Evolutionary conservation across 805 yeast genomes (phyloP).

Genomic region (Cyberlindnera xylosilytica): DNA sequence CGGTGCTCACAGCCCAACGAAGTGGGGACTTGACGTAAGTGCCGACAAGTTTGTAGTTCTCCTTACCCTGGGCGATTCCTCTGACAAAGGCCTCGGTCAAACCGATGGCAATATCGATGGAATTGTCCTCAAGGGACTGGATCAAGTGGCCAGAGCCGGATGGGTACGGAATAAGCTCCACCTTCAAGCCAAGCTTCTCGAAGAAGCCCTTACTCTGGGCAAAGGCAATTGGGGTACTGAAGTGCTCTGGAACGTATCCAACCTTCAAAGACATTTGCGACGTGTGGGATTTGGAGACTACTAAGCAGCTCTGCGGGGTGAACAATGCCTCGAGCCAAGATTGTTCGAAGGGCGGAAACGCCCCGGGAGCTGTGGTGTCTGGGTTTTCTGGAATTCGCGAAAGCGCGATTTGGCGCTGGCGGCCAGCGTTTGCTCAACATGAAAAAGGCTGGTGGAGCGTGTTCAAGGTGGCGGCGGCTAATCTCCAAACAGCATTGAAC

Average conservation of each 20-base stretch:
- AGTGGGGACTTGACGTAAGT: constrained; percentile 85
- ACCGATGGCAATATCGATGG: constrained; percentile 81
- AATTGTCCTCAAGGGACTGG: constrained; percentile 58
- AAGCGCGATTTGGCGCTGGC: too few species aligned
- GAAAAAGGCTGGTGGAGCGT: too few species aligned
- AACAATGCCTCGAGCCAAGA: too few species aligned
- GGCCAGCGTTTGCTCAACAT: too few species aligned
- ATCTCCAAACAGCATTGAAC: too few species aligned
- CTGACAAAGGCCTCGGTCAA: constrained; percentile 89
- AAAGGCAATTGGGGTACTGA: constrained; percentile 79
- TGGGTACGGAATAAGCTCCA: constrained; percentile 66
- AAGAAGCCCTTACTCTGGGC: constrained; percentile 62
- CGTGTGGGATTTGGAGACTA: too few species aligned
- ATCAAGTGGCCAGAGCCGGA: constrained; percentile 90
- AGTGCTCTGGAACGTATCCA: constrained; percentile 91
- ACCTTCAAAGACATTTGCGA: constrained; percentile 41
- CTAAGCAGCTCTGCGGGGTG: background rate
- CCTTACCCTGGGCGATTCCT: constrained; percentile 57
- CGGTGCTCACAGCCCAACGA: constrained; percentile 89
- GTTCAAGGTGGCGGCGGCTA: too few species aligned
- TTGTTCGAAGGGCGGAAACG: too few species aligned
- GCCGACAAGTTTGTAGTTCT: constrained; percentile 62
- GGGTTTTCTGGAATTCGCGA: too few species aligned
- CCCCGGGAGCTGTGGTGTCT: too few species aligned
- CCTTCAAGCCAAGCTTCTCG: constrained; percentile 43